Percentiles rank a stretch among this genome's conserved stretches.
phyloP scores from a whole-genome alignment of 1,284 basidiomycete genomes.

The Ustilago trichophora region DNA sequence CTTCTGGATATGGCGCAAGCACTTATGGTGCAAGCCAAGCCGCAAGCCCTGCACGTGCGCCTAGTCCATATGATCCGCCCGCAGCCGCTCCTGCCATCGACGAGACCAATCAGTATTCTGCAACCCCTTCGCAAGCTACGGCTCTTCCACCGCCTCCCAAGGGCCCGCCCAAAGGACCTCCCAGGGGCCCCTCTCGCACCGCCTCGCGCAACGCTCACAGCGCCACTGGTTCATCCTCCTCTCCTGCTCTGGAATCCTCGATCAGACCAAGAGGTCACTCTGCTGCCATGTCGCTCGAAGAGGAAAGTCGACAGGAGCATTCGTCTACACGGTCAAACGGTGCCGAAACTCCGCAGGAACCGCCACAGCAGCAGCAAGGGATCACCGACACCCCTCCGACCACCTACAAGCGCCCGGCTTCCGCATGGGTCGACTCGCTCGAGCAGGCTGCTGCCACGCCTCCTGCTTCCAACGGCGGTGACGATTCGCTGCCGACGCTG shows the following conservation, averaged over 20 bases:
- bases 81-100: conserved; percentile 4
- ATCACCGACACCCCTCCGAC: conserved; percentile 23
- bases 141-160: conserved; percentile 16
- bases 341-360: conserved; percentile 3
- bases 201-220: conserved; percentile 30
- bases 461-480: conserved; percentile 14
- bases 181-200: conserved; percentile 33
- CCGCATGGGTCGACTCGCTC: conserved; percentile 39
- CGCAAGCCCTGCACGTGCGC: conserved; percentile 8
- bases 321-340: conserved; percentile 5
- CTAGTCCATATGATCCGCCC: conserved; percentile 36
- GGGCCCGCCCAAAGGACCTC: conserved; percentile 39
- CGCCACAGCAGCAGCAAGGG: conserved; percentile 1
- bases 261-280: background rate
- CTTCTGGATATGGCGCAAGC: conserved; percentile 4
- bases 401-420: conserved; percentile 21
- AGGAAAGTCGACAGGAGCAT: conserved; percentile 14
- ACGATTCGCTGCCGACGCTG: conserved; percentile 31
- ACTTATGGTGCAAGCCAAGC: background rate
- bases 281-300: conserved; percentile 27
- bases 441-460: conserved; percentile 41
- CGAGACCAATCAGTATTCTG: conserved; percentile 4
- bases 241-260: conserved; percentile 2
- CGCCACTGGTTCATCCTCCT: conserved; percentile 1
- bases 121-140: conserved; percentile 5